These are phyloP conservation scores for Passiflora organensis DNA, from an alignment of 345 rosid species.

Conservation along the genomic window DNA sequence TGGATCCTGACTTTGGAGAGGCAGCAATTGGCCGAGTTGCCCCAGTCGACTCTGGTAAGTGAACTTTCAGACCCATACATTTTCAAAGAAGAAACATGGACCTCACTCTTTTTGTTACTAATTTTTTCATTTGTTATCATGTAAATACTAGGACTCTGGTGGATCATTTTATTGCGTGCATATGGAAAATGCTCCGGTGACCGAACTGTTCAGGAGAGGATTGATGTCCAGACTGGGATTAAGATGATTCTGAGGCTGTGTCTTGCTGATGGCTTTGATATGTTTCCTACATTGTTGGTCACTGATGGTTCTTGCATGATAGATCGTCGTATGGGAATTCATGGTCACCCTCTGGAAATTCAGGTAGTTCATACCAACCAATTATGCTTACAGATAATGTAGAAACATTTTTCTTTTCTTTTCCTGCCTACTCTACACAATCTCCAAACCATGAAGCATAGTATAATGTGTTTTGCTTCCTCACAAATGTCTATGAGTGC, in stretches of 20 bases:
- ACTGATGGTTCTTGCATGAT: constrained; percentile 68
- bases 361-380: no score
- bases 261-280: constrained; percentile 45
- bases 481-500: no score
- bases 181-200: constrained; percentile 53
- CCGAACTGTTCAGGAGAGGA: constrained; percentile 35
- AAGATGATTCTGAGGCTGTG: constrained; percentile 27
- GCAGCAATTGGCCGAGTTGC: constrained; percentile 60
- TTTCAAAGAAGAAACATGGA: no score
- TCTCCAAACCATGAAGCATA: no score
- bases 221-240: constrained; percentile 54
- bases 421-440: no score
- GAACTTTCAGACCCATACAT: no score
- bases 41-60: constrained; percentile 51
- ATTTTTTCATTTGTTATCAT: no score
- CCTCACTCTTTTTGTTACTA: no score
- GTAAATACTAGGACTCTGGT: constrained; percentile 34
- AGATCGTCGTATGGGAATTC: constrained; percentile 52
- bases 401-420: no score
- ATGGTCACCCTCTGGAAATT: no score
- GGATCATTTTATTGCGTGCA: constrained; percentile 56
- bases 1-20: constrained; percentile 55
- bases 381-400: no score
- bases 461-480: no score
- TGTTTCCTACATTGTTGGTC: constrained; percentile 57